These are phyloP conservation scores for Fusarium tricinctum DNA, from an alignment of 2,329 filamentous ascomycete species.

Conservation along the genomic window DNA sequence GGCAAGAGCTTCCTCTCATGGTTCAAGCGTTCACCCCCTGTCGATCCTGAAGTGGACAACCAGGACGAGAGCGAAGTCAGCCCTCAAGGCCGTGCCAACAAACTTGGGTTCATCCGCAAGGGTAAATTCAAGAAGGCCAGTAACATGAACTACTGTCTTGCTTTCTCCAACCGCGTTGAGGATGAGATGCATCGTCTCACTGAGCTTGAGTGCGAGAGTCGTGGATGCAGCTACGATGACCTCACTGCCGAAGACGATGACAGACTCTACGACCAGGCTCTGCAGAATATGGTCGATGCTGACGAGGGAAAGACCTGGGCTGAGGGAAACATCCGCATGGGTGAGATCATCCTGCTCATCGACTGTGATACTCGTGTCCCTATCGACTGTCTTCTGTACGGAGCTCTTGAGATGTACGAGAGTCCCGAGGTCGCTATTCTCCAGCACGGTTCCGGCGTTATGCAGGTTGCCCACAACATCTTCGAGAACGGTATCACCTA, in stretches of 20 bases:
- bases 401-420: conserved; percentile 78
- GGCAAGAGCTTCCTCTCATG: conserved; percentile 53
- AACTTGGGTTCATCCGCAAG: conserved; percentile 65
- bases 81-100: conserved; percentile 51
- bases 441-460: conserved; percentile 80
- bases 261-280: conserved; percentile 60
- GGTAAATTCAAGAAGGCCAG: conserved; percentile 77
- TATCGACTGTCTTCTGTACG: conserved; percentile 75
- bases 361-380: conserved; percentile 77
- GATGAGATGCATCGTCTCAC: conserved; percentile 57
- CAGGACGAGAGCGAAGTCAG: conserved; percentile 59
- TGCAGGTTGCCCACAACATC: conserved; percentile 79
- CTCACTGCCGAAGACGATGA: conserved; percentile 60
- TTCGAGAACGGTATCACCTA: conserved; percentile 83
- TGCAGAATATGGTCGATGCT: conserved; percentile 62
- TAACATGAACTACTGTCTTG: conserved; percentile 76
- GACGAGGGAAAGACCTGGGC: conserved; percentile 68
- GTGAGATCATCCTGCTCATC: conserved; percentile 72
- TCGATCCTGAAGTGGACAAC: conserved; percentile 46
- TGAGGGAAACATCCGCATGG: conserved; percentile 68
- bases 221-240: conserved; percentile 56
- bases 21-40: conserved; percentile 51
- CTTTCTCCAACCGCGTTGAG: conserved; percentile 69
- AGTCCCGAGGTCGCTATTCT: conserved; percentile 79
- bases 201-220: conserved; percentile 38